Percentiles rank a stretch among this genome's conserved stretches.
Evolutionary conservation across 805 yeast species (phyloP).

Genomic region (Yarrowia sp.): DNA sequence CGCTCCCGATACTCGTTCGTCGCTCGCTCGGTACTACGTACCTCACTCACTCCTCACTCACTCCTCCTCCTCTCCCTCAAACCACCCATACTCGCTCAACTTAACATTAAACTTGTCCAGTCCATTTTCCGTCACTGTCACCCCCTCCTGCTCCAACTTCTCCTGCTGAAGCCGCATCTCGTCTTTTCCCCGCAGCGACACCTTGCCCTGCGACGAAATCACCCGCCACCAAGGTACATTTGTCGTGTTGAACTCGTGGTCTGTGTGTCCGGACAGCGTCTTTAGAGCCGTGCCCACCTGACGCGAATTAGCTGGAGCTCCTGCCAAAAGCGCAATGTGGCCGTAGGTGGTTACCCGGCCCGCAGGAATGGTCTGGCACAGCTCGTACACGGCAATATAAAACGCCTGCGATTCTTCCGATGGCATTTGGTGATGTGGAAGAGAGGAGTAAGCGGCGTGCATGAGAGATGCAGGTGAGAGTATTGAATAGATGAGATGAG

Average conservation of each 20-base stretch:
- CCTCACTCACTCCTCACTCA: neutral
- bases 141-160: conserved; percentile 47
- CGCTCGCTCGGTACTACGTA: neutral
- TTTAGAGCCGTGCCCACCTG: conserved; percentile 74
- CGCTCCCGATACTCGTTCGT: neutral
- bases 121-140: conserved; percentile 35
- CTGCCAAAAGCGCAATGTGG: conserved; percentile 65
- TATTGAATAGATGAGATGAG: too few relatives aligned
- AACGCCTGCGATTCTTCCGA: conserved; percentile 53
- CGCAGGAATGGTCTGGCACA: conserved; percentile 52
- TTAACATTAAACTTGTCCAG: conserved; percentile 38
- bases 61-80: conserved; percentile 32
- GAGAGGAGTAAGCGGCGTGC: neutral
- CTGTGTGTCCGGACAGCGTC: conserved; percentile 39
- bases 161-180: conserved; percentile 49
- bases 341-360: conserved; percentile 72
- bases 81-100: conserved; percentile 61
- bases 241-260: conserved; percentile 34
- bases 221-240: conserved; percentile 83
- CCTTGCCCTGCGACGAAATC: conserved; percentile 57
- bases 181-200: conserved; percentile 46
- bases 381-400: conserved; percentile 56
- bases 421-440: neutral
- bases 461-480: too few relatives aligned
- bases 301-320: conserved; percentile 62